phyloP scores from a whole-genome alignment of 31 red algal species.

The Asparagopsis taxiformis region DNA sequence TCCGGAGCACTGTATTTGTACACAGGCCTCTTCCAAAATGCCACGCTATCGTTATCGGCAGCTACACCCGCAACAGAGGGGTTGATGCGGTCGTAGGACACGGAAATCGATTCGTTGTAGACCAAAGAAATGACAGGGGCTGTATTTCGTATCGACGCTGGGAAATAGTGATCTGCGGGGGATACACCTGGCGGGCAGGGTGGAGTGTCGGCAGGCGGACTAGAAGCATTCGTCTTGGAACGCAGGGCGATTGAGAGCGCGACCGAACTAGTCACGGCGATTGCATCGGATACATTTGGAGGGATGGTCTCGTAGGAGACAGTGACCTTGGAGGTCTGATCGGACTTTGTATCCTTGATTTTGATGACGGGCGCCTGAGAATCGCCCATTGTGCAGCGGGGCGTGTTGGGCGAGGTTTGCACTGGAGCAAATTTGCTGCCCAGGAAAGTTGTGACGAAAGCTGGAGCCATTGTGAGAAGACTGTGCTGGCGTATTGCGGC shows the following conservation, averaged over 20 bases:
- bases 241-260: slow-evolving; percentile 8
- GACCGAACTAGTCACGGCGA: neutral
- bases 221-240: slow-evolving; percentile 2
- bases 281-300: slow-evolving; percentile 3
- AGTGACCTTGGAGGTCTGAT: slow-evolving; percentile 8
- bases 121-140: slow-evolving; percentile 33
- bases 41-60: slow-evolving; percentile 22
- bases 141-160: slow-evolving; percentile 18
- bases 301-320: neutral
- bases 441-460: slow-evolving; percentile 8
- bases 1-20: slow-evolving; percentile 33
- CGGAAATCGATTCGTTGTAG: slow-evolving; percentile 30
- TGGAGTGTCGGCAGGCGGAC: neutral
- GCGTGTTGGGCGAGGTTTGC: neutral
- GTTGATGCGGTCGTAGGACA: slow-evolving; percentile 21
- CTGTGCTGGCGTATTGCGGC: no score
- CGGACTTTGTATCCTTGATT: slow-evolving; percentile 5
- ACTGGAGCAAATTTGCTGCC: neutral
- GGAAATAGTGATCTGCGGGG: slow-evolving; percentile 31
- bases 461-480: neutral
- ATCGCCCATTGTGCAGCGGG: slow-evolving; percentile 30
- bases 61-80: slow-evolving; percentile 13
- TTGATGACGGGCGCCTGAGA: slow-evolving; percentile 10
- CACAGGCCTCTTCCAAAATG: slow-evolving; percentile 37
- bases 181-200: slow-evolving; percentile 14